Evolutionary conservation across 495 filamentous ascomycete genomes (phyloP).

Genomic region (Penicillium longicatenatum): DNA sequence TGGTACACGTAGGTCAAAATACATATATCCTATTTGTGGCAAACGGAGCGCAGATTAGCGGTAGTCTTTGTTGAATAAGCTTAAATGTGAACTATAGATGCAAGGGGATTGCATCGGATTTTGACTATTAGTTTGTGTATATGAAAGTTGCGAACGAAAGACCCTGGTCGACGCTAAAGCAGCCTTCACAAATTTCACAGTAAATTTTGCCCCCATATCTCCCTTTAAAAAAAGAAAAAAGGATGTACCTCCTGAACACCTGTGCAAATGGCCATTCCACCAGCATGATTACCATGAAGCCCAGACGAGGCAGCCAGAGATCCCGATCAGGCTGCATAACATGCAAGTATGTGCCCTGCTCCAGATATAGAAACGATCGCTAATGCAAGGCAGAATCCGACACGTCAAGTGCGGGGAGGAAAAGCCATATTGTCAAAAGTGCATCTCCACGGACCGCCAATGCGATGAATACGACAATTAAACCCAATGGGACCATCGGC

Average conservation of each 20-base stretch:
- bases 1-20: no score
- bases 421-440: slow-evolving; percentile 48
- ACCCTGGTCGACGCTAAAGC: background rate
- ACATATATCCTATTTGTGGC: no score
- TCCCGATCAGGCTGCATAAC: slow-evolving; percentile 6
- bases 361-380: background rate
- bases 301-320: background rate
- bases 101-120: no score
- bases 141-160: no score
- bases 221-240: no score
- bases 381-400: slow-evolving; percentile 43
- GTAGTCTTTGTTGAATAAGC: no score
- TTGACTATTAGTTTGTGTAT: no score
- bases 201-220: background rate
- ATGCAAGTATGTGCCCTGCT: slow-evolving; percentile 5
- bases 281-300: no score
- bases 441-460: slow-evolving; percentile 47
- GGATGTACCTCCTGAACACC: background rate
- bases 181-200: background rate
- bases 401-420: slow-evolving; percentile 55
- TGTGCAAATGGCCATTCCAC: no score
- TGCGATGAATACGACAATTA: slow-evolving; percentile 41
- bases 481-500: slow-evolving; percentile 10
- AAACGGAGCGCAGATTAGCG: no score
- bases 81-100: no score